These are phyloP conservation scores for Tetrapyrgos nigripes DNA, from an alignment of 1,284 basidiomycete genomes.

Conservation along the genomic window DNA sequence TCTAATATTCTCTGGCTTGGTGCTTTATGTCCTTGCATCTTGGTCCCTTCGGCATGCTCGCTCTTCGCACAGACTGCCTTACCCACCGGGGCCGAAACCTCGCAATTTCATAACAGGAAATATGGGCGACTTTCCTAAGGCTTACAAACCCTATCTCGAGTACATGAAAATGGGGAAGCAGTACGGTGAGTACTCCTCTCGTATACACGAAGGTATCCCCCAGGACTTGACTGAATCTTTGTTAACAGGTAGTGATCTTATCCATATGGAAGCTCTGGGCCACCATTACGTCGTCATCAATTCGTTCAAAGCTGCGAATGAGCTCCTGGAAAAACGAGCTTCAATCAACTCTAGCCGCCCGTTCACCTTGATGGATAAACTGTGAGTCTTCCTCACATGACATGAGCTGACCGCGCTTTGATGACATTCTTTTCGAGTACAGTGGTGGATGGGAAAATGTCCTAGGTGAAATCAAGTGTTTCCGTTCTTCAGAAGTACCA, in stretches of 20 bases:
- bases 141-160: not conserved
- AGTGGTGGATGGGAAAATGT: constrained; percentile 2
- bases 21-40: too few species aligned
- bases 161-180: not conserved
- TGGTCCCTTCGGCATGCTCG: too few species aligned
- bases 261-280: constrained; percentile 2
- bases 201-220: not conserved
- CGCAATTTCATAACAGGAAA: not conserved
- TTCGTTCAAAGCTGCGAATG: not conserved
- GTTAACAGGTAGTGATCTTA: not conserved
- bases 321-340: constrained; percentile 5
- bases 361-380: constrained; percentile 5
- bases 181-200: not conserved
- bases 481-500: not conserved
- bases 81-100: too few species aligned
- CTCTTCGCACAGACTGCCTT: too few species aligned
- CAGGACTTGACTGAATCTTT: not conserved
- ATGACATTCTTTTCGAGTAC: not conserved
- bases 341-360: constrained; percentile 1
- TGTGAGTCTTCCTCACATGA: not conserved
- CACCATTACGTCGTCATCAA: constrained; percentile 8
- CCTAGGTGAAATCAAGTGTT: not conserved
- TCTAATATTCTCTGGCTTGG: too few species aligned
- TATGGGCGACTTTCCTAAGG: not conserved
- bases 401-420: not conserved